Percentiles rank a stretch among this genome's conserved stretches.
phyloP scores from a whole-genome alignment of 2,329 filamentous ascomycete species.

The Talaromyces amestolkiae region DNA sequence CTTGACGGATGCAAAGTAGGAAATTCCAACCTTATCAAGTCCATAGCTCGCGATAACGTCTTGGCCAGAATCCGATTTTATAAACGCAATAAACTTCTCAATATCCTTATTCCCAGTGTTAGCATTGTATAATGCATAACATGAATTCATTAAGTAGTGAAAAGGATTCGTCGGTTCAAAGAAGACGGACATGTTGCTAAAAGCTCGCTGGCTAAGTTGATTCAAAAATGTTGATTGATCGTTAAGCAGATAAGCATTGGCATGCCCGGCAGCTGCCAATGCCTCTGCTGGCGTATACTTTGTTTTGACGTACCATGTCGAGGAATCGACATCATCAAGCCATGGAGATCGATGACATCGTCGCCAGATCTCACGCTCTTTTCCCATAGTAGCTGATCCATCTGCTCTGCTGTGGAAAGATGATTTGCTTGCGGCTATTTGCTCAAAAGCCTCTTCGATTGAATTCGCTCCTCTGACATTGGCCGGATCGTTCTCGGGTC shows the following conservation, averaged over 20 bases:
- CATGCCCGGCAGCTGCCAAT: background rate
- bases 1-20: too few species aligned
- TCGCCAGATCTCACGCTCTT: background rate
- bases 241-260: background rate
- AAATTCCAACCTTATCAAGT: too few species aligned
- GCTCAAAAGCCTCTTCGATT: slow-evolving; percentile 1
- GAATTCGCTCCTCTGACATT: background rate
- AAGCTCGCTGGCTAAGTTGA: background rate
- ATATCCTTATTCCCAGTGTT: too few species aligned
- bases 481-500: background rate
- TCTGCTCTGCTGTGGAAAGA: background rate
- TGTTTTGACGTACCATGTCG: background rate
- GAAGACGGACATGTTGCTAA: background rate
- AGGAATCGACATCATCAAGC: background rate
- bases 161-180: background rate
- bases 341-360: background rate
- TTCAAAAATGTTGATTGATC: background rate
- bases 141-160: background rate
- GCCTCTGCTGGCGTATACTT: background rate
- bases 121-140: background rate
- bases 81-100: too few species aligned
- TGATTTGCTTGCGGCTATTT: background rate
- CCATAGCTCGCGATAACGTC: too few species aligned
- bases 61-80: too few species aligned
- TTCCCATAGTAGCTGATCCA: background rate